A percentile compares a stretch with the other conserved stretches of the same genome.
phyloP scores from a whole-genome alignment of 148 eudicot species.

The Rheum nobile region DNA sequence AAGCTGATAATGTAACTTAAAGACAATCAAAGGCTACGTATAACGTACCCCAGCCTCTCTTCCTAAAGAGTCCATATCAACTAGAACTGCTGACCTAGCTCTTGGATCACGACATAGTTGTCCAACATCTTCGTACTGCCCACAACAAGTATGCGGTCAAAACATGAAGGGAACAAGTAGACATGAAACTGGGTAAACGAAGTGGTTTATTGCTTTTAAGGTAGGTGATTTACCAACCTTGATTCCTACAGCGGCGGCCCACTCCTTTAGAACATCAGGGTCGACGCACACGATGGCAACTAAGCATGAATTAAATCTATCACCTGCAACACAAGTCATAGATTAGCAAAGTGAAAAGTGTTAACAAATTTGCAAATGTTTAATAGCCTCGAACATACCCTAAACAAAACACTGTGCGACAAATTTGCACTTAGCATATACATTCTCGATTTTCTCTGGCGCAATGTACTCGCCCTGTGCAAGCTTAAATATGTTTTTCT shows the following conservation, averaged over 20 bases:
- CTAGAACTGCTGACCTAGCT: conserved; percentile 67
- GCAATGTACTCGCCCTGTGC: conserved; percentile 93
- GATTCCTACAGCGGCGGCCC: conserved; percentile 71
- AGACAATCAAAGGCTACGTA: not conserved
- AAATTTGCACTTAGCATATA: conserved; percentile 79
- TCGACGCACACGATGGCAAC: conserved; percentile 72
- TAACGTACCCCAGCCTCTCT: conserved; percentile 66
- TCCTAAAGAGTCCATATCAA: conserved; percentile 75
- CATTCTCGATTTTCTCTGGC: conserved; percentile 91
- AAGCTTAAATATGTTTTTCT: conserved; percentile 90
- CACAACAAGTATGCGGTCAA: not conserved
- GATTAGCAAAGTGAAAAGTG: not conserved
- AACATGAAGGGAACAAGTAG: not conserved
- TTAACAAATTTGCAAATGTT: not conserved
- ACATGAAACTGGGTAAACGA: not conserved
- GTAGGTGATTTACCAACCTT: conserved; percentile 33
- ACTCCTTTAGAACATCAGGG: conserved; percentile 49
- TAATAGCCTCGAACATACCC: conserved; percentile 24
- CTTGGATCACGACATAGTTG: conserved; percentile 68
- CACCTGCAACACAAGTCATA: conserved; percentile 39
- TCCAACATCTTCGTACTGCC: conserved; percentile 56
- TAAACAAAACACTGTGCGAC: conserved; percentile 71
- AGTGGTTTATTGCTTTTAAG: not conserved
- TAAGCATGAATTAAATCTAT: conserved; percentile 73
- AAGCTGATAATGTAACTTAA: not conserved